Evolutionary conservation across 768 basidiomycete species (phyloP), one percentile per base, ranked within the genome.

Genomic region (Panellus pusillus): DNA sequence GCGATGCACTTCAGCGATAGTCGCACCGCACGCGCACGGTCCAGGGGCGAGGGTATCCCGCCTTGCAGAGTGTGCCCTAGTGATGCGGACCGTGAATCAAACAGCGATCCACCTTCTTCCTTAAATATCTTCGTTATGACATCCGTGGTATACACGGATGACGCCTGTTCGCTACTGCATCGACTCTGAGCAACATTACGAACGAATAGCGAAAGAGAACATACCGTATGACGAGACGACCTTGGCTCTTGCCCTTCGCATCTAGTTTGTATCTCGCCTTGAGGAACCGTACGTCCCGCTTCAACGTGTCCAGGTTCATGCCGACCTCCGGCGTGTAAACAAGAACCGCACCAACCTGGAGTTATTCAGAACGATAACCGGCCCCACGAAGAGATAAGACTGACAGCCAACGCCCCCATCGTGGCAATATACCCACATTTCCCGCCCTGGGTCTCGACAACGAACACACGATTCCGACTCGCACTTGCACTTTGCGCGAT

Each of bases 401-500:
- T 70, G 61, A 96, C 95, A 37, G 96, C 97, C 63, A 99, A 75
- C 7, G 93, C 97, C 47, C 97, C 97, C 80, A 98, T 82, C 1
- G 94, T 87, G 3, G 95, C 94, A 51, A 99, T 83, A 68, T 95
- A 99, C 9, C 97, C 97, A 67, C 92, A 97, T 66, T 89, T 87
- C 9, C 96, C 97, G 44, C 97, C 97, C 69, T 98, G 97, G 0
- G 95, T 98, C 72, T 99, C 96, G 15, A 99, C 93, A 1, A 98
- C 90, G 67, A 99, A 99, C 54, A 98, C 97, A 39, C 97, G 78
- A 69, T 98, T 94, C 58, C 97, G 72, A 66, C 93, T 97, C 5
- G 97, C 96, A 50, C 91, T 91, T 9, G 97, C 97, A 65, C 93
- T 95, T 78, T 99, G 97, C 74, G 95, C 97, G 74, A 99, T 98